Evolutionary conservation across 2,329 filamentous ascomycete genomes (phyloP), one percentile per base, ranked within the genome.

Genomic region (Aspergillus proliferans): DNA sequence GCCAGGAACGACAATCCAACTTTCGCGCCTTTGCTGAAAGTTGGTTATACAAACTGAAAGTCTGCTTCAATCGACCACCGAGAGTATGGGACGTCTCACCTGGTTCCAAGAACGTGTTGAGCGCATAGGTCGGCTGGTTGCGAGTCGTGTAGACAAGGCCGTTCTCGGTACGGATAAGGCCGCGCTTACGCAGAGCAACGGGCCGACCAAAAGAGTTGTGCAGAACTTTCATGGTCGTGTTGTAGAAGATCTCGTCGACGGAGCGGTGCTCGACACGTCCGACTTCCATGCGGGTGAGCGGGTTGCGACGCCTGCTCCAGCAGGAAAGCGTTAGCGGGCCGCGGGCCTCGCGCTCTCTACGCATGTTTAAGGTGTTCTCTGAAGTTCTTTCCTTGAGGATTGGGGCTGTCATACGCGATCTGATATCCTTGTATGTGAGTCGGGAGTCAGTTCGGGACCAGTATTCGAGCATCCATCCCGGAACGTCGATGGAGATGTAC

Each of bases 401-500:
- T 1, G 50, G 40, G 14, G 47, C 59, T n/a, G 48, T 46, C 64
- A 66, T 66, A 7, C 64, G 54, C 4, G 58, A 59, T 19, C 60
- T 59, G 43, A 66, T 61, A 42, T 66, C 64, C 15, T 52, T 42
- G 49, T 63, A 64, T 1, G 53, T 58, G 21, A 66, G 50, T 3
- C 63, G 57, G 2, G 46, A 39, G 40, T 66, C 63, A 3, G 58
- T 54, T 5, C 63, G 54, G 51, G 59, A 58, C 64, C 64, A 66
- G 49, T 54, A 64, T 46, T 66, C 64, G 34, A 66, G 47, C 1
- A 66, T 51, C 64, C 64, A 66, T 6, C 49, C 60, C 1, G 54
- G 22, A 4, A 59, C 54, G 2, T 53, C 52, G n/a, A 52, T 38
- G 19, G 61, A 57, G 45, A 66, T 65, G 46, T 61, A 62, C 4